These are phyloP conservation scores for Orbilia ellipsospora DNA, from an alignment of 2,329 filamentous ascomycete genomes.

Conservation along the genomic window DNA sequence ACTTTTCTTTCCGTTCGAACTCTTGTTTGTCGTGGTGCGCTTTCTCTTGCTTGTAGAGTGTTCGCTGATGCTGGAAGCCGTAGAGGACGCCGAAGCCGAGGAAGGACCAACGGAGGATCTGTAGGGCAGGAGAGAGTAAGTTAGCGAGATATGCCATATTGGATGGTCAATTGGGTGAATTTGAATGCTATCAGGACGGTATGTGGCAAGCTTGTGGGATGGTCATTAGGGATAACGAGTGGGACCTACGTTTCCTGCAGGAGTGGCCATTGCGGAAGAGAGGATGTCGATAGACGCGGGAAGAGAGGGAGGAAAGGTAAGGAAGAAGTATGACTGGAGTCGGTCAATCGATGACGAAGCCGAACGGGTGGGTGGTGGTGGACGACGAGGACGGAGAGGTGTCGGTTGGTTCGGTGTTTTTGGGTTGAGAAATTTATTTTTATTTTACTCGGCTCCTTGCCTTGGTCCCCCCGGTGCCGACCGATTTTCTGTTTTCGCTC, in stretches of 20 bases:
- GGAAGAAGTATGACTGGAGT: conserved; percentile 8
- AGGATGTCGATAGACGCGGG: neutral
- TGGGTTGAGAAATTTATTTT: conserved; percentile 47
- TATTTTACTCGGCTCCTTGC: too few species aligned
- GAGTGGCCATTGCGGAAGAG: conserved; percentile 38
- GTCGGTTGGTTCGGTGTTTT: neutral
- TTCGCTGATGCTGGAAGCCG: conserved; percentile 91
- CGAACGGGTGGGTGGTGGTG: neutral
- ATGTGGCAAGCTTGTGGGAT: neutral
- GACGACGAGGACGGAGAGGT: too few species aligned
- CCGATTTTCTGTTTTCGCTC: conserved; percentile 10
- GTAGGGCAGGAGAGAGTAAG: conserved; percentile 42
- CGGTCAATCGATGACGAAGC: conserved; percentile 23
- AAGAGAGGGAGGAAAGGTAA: conserved; percentile 3
- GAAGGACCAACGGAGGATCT: conserved; percentile 98
- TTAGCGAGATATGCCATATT: neutral
- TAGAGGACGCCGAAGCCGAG: conserved; percentile 93
- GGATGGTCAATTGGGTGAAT: neutral
- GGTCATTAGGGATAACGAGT: conserved; percentile 1
- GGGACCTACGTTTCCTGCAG: conserved; percentile 47
- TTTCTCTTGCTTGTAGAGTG: conserved; percentile 78
- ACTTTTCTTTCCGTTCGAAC: conserved; percentile 87
- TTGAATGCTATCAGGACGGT: neutral
- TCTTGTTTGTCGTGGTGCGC: conserved; percentile 78
- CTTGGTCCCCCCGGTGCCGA: neutral